A percentile compares a stretch with the other conserved stretches of the same genome.
These are phyloP conservation scores for Rhizomucor miehei DNA, from an alignment of 371 early-diverging fungal genomes.

Conservation along the genomic window DNA sequence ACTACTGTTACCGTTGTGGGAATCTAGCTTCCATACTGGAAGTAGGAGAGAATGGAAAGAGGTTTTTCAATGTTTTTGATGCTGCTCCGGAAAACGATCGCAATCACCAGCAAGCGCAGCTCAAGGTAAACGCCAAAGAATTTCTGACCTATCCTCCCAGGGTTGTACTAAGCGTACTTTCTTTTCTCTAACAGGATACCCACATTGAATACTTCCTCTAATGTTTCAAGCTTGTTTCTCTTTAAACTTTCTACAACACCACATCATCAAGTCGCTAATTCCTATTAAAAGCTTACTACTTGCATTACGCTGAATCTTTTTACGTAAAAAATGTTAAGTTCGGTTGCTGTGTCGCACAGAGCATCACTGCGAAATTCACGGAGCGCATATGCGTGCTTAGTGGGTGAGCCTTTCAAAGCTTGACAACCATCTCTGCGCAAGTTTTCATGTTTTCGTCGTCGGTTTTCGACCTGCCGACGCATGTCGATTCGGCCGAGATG, in stretches of 20 bases:
- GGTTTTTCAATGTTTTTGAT: slow-evolving; percentile 89
- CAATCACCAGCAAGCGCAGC: slow-evolving; percentile 15
- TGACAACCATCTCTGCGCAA: too few relatives aligned
- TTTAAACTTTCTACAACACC: too few relatives aligned
- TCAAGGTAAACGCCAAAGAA: slow-evolving; percentile 9
- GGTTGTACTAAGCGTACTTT: too few relatives aligned
- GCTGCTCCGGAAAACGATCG: slow-evolving; percentile 83
- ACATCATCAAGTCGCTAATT: too few relatives aligned
- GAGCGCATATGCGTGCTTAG: too few relatives aligned
- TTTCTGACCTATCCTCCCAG: neutral
- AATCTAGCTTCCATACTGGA: slow-evolving; percentile 94
- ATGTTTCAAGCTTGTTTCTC: neutral
- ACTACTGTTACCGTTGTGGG: slow-evolving; percentile 96
- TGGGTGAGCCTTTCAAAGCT: too few relatives aligned
- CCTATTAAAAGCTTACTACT: too few relatives aligned
- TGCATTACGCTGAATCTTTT: too few relatives aligned
- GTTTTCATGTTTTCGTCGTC: slow-evolving; percentile 36
- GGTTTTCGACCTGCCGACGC: slow-evolving; percentile 39
- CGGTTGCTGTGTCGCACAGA: too few relatives aligned
- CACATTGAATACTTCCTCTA: slow-evolving; percentile 22
- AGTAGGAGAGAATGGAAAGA: slow-evolving; percentile 74
- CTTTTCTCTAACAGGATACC: slow-evolving; percentile 9
- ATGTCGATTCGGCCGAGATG: slow-evolving; percentile 35
- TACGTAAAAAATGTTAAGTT: too few relatives aligned
- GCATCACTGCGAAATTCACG: too few relatives aligned